Evolutionary conservation across 1,139 yeast genomes (phyloP).

Genomic region (Suhomyces bribrorum): DNA sequence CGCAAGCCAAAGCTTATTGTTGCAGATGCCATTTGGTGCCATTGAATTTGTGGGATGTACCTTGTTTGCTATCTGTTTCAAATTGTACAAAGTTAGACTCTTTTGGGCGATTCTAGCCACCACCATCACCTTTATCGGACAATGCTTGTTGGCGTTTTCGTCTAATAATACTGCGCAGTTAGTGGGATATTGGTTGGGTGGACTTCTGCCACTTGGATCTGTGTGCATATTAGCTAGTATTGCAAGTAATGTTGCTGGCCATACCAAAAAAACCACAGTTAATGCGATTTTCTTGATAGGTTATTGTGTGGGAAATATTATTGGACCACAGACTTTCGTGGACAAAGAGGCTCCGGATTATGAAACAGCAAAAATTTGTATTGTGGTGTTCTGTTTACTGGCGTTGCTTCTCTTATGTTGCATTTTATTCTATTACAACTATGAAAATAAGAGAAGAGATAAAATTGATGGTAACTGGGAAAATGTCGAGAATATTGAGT

Average conservation of each 20-base stretch:
- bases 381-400: conserved; percentile 41
- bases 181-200: conserved; percentile 15
- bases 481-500: conserved; percentile 50
- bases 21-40: conserved; percentile 39
- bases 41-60: conserved; percentile 46
- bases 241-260: conserved; percentile 66
- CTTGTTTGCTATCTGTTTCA: conserved; percentile 16
- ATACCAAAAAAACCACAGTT: conserved; percentile 64
- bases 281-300: conserved; percentile 62
- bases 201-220: conserved; percentile 39
- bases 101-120: conserved; percentile 45
- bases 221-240: conserved; percentile 51
- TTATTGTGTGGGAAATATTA: conserved; percentile 66
- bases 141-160: conserved; percentile 53
- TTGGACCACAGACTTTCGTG: conserved; percentile 71
- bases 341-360: conserved; percentile 54
- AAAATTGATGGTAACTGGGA: conserved; percentile 19
- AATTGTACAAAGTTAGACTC: conserved; percentile 26
- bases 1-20: conserved; percentile 35
- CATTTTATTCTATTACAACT: conserved; percentile 22
- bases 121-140: conserved; percentile 36
- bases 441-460: conserved; percentile 35
- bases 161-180: conserved; percentile 10
- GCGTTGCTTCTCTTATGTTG: conserved; percentile 17
- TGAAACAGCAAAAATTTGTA: conserved; percentile 45